These are phyloP conservation scores for Diaporthe citrichinensis DNA, from an alignment of 2,329 filamentous ascomycete genomes.

Conservation along the genomic window DNA sequence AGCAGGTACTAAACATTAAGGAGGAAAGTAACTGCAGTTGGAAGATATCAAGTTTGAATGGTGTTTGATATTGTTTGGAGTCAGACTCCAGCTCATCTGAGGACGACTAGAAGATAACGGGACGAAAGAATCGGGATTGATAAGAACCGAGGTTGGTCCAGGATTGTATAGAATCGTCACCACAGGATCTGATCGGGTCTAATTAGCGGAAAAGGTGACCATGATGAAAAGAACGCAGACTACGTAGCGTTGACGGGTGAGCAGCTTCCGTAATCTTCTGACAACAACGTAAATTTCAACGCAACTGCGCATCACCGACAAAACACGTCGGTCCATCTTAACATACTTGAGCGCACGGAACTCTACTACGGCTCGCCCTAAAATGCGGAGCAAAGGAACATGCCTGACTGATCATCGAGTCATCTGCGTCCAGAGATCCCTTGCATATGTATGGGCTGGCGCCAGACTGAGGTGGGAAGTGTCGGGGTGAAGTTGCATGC, in stretches of 20 bases:
- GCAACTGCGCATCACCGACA: too few relatives aligned
- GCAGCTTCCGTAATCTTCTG: neutral
- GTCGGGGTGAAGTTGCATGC: neutral
- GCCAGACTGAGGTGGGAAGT: neutral
- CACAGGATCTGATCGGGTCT: neutral
- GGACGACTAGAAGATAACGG: too few relatives aligned
- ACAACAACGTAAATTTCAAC: neutral
- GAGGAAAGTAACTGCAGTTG: neutral
- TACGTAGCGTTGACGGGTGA: neutral
- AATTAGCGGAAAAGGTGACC: neutral
- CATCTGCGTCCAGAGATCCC: too few relatives aligned
- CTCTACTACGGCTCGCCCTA: neutral
- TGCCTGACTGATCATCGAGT: neutral
- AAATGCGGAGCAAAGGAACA: too few relatives aligned
- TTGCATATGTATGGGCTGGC: neutral
- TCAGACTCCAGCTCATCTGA: too few relatives aligned
- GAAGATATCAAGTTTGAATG: too few relatives aligned
- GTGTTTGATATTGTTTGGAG: too few relatives aligned
- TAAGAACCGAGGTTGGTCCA: neutral
- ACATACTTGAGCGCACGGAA: neutral
- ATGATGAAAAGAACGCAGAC: neutral
- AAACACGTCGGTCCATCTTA: too few relatives aligned
- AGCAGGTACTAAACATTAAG: neutral
- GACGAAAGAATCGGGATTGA: too few relatives aligned
- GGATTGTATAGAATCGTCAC: neutral